Base-by-base conservation (phyloP, 2,329 filamentous ascomycete species). In the Cordyceps pruinosa region DNA sequence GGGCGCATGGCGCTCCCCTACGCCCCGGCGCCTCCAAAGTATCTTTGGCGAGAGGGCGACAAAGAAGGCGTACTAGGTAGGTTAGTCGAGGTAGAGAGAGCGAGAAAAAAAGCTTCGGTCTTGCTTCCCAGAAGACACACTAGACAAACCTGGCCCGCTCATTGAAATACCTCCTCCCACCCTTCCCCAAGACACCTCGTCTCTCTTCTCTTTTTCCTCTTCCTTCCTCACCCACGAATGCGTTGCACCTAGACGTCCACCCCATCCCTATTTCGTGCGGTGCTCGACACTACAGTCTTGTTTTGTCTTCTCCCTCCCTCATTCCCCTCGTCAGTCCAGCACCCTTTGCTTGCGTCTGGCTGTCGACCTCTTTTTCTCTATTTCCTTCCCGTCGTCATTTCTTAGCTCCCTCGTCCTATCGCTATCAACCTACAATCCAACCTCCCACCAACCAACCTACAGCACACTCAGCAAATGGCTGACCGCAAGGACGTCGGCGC, bases 401-500 rank as follows among this genome's bases (percentile, higher is more conserved):
- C 19, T 13, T 46, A 45, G 51, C 21, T 47, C 23, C 12, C 13
- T 13, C 4, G 37, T 44, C 45, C 54, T 49, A 56, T 44, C 35
- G 37, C 45, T 35, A 44, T 45, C 39, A 41, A 41, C 37, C 45
- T 49, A 56, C 37, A 44, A n/a, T n/a, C 17, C 15, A 51, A n/a
- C 41, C 26, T 50, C 15, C 59, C 56, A 58, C 57, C 54, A 60
- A 59, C 46, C 54, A 5, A 34, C 19, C 35, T 15, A 42, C 19
- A 42, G 4, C 21, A 15, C 21, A 19, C 19, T 37, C 39, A 41
- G 41, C 64, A 42, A 63, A 84, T 84, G 82, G 80, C 81, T 66
- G 81, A 84, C 69, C 72, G 75, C 67, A 77, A 77, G 67, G 68
- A 70, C 64, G 70, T 72, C 71, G 75, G 72, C 69, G 76, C 78